Evolutionary conservation across 352 stramenopile species (phyloP).

Genomic region (Globisporangium okanoganense): DNA sequence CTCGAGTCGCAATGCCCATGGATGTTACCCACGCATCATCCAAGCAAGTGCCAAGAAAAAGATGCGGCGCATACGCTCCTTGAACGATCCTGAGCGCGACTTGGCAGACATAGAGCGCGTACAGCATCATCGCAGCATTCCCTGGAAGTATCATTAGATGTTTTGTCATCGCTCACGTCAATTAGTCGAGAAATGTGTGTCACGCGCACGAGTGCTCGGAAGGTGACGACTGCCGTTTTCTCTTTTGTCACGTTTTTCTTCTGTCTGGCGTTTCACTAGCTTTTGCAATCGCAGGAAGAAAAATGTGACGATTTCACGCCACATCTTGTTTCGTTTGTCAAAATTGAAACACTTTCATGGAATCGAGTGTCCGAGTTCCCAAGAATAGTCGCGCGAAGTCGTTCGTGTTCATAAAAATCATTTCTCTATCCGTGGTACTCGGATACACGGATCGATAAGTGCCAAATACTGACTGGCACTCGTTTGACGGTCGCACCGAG

Average conservation of each 20-base stretch:
- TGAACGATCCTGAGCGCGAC: neutral
- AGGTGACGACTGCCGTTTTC: neutral
- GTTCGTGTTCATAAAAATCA: conserved; percentile 71
- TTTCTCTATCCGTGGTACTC: conserved; percentile 33
- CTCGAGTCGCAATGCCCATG: too few species aligned
- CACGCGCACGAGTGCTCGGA: neutral
- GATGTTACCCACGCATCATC: too few species aligned
- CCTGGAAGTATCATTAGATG: neutral
- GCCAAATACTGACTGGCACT: too few species aligned
- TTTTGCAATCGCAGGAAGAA: neutral
- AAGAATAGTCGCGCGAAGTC: conserved; percentile 90
- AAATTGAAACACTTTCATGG: neutral
- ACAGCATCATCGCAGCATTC: neutral
- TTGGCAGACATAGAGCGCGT: neutral
- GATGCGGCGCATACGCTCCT: neutral
- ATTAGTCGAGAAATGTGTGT: neutral
- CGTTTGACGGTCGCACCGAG: too few species aligned
- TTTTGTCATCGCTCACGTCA: neutral
- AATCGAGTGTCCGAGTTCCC: conserved; percentile 34
- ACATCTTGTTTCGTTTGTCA: conserved; percentile 92
- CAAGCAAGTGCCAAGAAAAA: too few species aligned
- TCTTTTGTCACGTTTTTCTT: neutral
- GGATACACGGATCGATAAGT: too few species aligned
- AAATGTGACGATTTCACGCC: neutral
- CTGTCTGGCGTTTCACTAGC: neutral